Evolutionary conservation across 345 rosid species (phyloP).

Genomic region (Hibiscus mutabilis): DNA sequence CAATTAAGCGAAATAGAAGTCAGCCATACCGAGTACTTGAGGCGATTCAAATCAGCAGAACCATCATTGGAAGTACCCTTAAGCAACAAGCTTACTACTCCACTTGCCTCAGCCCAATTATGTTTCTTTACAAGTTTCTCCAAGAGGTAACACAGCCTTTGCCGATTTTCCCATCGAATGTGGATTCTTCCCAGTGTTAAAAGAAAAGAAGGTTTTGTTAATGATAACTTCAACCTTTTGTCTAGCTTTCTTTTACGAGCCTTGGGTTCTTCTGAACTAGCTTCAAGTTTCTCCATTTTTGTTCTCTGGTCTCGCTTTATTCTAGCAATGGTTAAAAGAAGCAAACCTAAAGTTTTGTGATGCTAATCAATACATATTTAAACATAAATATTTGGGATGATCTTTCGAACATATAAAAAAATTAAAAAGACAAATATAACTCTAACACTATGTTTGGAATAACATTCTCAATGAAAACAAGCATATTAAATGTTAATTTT

Average conservation of each 20-base stretch:
- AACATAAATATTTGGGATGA: background rate
- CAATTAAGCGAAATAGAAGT: background rate
- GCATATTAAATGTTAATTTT: too few species aligned
- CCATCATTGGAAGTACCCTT: slow-evolving; percentile 44
- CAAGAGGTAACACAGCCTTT: slow-evolving; percentile 31
- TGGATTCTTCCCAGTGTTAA: slow-evolving; percentile 23
- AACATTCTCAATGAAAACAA: too few species aligned
- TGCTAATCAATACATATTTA: background rate
- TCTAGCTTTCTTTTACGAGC: background rate
- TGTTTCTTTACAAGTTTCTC: slow-evolving; percentile 41
- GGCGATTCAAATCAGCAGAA: slow-evolving; percentile 38
- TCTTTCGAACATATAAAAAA: background rate
- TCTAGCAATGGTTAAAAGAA: background rate
- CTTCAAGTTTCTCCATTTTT: background rate
- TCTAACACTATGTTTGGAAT: too few species aligned
- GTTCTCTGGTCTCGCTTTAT: background rate
- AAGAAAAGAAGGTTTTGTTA: slow-evolving; percentile 49
- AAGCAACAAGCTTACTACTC: slow-evolving; percentile 51
- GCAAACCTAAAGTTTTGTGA: background rate
- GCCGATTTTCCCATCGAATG: slow-evolving; percentile 37
- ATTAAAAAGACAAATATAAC: background rate
- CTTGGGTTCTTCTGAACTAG: background rate
- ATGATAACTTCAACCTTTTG: slow-evolving; percentile 31
- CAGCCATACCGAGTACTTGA: slow-evolving; percentile 54
- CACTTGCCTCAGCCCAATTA: slow-evolving; percentile 62